These are phyloP conservation scores for Alternaria alternata DNA, from an alignment of 2,329 filamentous ascomycete genomes.

Conservation along the genomic window DNA sequence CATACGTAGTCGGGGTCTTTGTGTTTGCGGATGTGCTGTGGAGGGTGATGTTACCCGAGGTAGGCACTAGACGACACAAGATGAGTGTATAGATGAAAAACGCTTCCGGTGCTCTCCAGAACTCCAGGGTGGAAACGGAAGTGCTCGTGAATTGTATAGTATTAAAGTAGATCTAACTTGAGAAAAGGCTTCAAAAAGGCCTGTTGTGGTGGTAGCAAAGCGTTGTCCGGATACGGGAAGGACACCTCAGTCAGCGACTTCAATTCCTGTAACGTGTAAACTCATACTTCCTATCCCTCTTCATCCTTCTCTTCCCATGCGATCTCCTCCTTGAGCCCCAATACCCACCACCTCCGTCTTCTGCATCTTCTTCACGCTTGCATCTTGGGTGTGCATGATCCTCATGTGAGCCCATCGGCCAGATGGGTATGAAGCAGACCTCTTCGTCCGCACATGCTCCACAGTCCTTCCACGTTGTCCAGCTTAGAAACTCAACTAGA, in stretches of 20 bases:
- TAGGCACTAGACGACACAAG: background rate
- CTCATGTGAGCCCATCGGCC: slow-evolving; percentile 64
- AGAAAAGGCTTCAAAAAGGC: background rate
- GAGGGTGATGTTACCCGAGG: background rate
- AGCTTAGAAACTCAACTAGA: slow-evolving; percentile 62
- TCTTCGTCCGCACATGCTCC: slow-evolving; percentile 62
- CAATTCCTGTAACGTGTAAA: background rate
- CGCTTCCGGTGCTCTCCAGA: background rate
- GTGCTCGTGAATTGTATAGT: background rate
- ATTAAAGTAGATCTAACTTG: background rate
- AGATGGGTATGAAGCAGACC: slow-evolving; percentile 70
- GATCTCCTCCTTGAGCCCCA: slow-evolving; percentile 26
- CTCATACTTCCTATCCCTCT: background rate
- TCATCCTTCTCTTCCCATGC: background rate
- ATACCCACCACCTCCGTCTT: slow-evolving; percentile 25
- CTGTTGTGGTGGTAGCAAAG: background rate
- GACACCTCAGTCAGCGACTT: background rate
- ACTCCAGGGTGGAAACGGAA: background rate
- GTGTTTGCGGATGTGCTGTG: background rate
- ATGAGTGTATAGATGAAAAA: background rate
- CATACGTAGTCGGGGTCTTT: background rate
- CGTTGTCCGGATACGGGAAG: background rate
- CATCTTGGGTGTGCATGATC: slow-evolving; percentile 64
- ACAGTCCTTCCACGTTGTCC: slow-evolving; percentile 68
- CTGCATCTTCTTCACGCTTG: slow-evolving; percentile 17